Evolutionary conservation across 176 grass and related monocot species (phyloP).

Genomic region (Carex kokanica): DNA sequence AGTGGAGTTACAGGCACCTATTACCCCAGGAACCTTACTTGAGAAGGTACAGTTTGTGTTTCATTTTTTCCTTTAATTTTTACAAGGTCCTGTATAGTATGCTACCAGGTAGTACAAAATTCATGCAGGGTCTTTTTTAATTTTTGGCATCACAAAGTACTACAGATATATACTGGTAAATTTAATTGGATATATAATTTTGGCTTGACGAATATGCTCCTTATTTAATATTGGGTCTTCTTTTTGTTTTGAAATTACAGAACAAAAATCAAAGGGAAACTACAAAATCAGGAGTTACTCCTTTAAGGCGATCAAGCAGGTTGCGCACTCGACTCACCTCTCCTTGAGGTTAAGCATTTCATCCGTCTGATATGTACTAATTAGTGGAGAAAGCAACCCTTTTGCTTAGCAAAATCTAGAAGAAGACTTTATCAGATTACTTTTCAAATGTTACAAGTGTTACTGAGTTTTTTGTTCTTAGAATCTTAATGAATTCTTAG

Average conservation of each 20-base stretch:
- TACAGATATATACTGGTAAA: background rate
- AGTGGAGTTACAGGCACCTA: background rate
- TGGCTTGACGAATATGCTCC: background rate
- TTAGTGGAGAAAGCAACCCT: background rate
- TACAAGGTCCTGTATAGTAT: background rate
- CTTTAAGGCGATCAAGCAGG: conserved; percentile 23
- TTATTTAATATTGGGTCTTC: background rate
- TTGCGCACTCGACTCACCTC: background rate
- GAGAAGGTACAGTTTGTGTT: background rate
- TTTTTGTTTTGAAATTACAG: background rate
- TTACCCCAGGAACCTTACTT: background rate
- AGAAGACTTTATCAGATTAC: background rate
- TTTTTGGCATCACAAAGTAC: background rate
- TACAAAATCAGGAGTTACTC: background rate
- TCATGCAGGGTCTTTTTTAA: background rate
- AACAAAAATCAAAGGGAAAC: background rate
- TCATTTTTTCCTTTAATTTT: background rate
- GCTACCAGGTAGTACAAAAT: background rate
- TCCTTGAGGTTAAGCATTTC: conserved; percentile 11
- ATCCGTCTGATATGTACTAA: background rate
- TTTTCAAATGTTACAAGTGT: background rate
- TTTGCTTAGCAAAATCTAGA: background rate
- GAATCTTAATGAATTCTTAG: background rate
- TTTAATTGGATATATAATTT: background rate
- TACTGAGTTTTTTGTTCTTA: background rate